These are phyloP conservation scores for Arxiozyma telluris DNA, from an alignment of 1,139 yeast genomes.

Conservation along the genomic window DNA sequence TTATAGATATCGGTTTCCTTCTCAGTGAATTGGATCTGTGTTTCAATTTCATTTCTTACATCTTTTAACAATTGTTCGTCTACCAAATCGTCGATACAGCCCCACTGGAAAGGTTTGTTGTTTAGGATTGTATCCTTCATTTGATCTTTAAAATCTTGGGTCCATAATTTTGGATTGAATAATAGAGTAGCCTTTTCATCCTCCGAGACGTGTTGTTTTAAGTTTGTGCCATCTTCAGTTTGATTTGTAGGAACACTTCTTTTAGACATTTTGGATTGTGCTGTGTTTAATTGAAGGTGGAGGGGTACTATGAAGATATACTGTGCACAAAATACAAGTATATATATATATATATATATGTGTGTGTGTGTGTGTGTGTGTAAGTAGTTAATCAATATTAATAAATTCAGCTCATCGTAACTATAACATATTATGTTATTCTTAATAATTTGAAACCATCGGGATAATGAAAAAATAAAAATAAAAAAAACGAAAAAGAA, in stretches of 20 bases:
- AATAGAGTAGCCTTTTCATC: constrained; percentile 37
- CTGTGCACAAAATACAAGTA: too few relatives aligned
- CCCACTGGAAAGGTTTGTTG: constrained; percentile 83
- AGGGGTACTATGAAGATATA: too few relatives aligned
- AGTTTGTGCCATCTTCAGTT: background rate
- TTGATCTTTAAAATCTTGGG: constrained; percentile 35
- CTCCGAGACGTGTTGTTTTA: constrained; percentile 23
- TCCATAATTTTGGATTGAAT: constrained; percentile 52
- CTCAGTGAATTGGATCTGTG: constrained; percentile 78
- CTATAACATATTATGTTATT: too few relatives aligned
- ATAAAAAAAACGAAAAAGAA: too few relatives aligned
- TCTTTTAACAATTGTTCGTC: constrained; percentile 67
- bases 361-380: too few relatives aligned
- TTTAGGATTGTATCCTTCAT: constrained; percentile 37
- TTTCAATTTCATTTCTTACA: constrained; percentile 76
- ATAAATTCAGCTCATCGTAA: too few relatives aligned
- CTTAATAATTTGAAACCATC: too few relatives aligned
- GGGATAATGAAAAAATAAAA: too few relatives aligned
- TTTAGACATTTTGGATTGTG: background rate
- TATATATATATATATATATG: too few relatives aligned
- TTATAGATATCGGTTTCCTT: constrained; percentile 97
- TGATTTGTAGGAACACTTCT: background rate
- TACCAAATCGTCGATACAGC: constrained; percentile 63
- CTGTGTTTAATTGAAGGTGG: too few relatives aligned
- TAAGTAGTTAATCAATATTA: too few relatives aligned